Conservation (phyloP, 208 protist species). For the Porcisia deanei region DNA sequence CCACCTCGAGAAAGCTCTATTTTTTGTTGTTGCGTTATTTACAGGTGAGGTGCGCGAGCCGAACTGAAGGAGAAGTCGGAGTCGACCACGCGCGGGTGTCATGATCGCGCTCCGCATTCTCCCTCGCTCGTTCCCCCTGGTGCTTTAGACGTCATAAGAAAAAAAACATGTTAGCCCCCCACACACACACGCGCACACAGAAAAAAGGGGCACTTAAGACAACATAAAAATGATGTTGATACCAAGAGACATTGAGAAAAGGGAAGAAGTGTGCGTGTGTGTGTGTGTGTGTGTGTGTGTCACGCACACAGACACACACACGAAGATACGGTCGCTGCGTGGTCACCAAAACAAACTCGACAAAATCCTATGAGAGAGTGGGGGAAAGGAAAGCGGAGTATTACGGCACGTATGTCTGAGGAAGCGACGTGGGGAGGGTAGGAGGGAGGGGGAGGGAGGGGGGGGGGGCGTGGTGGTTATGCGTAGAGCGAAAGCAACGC, state of each 20-base stretch:
- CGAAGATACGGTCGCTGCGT: slow-evolving; percentile 14
- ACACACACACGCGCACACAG: background rate
- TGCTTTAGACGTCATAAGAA: background rate
- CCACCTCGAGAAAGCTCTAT: background rate
- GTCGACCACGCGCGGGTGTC: background rate
- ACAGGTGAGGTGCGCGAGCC: background rate
- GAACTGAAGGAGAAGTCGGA: background rate
- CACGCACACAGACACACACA: slow-evolving; percentile 5
- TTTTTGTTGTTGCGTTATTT: background rate
- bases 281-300: background rate
- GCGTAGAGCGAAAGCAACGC: no score
- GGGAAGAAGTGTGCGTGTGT: background rate
- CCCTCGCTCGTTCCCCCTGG: background rate
- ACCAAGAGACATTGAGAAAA: background rate
- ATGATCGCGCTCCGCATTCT: slow-evolving; percentile 4
- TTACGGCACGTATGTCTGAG: no score
- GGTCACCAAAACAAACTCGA: background rate
- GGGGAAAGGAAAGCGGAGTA: no score
- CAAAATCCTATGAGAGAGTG: background rate
- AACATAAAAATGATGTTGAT: no score
- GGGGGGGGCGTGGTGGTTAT: no score
- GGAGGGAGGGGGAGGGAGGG: no score
- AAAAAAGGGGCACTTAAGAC: slow-evolving; percentile 5
- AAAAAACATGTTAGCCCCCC: background rate
- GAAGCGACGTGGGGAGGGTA: no score